Base-by-base conservation (phyloP, 2,329 filamentous ascomycete genomes). In the Alternaria infectoria region DNA sequence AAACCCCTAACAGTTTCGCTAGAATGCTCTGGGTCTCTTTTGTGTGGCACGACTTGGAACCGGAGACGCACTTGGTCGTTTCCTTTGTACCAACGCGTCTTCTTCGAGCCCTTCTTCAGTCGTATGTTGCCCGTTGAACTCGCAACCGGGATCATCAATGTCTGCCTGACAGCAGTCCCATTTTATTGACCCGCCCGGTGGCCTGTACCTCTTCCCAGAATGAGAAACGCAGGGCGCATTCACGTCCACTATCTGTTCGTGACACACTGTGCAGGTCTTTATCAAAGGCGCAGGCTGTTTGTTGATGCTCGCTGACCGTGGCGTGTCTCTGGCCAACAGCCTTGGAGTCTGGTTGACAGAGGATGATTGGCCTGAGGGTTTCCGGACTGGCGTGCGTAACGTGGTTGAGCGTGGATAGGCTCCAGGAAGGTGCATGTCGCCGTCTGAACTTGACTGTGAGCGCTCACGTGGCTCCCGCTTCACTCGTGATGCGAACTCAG, bases 171-270 rank as follows among this genome's bases (percentile, higher is more conserved):
- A 74, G 49, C 68, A 67, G 4, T 54, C 56, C 57, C 66, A 69
- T 2, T 49, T 30, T 12, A 51, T 6, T 13, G 47, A 25, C 12
- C 40, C 46, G 9, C 62, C 61, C 28, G 50, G 28, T 17, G 23
- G 43, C 49, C 30, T 43, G 0, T 47, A 28, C 40, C 52, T 61
- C 32, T 19, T 51, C 4, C 70, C 71, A 15, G 63, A 40, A 58
- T 76, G 73, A 52, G 62, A 69, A 28, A 65, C 58, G 47, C 72
- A 76, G 8, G 57, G 54, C 11, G 59, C 51, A 6, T 59, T 21
- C 17, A 46, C 46, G 3, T 59, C 61, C 21, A 55, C 59, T 50
- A 68, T 62, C 4, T n/a, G 26, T 19, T 68, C 56, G 10, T 64
- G 60, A 40, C 72, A 74, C 26, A 56, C 63, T 13, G 36, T 46